These are phyloP conservation scores for Thalassiosira livingstoniorum DNA, from an alignment of 352 stramenopile genomes.

Conservation along the genomic window DNA sequence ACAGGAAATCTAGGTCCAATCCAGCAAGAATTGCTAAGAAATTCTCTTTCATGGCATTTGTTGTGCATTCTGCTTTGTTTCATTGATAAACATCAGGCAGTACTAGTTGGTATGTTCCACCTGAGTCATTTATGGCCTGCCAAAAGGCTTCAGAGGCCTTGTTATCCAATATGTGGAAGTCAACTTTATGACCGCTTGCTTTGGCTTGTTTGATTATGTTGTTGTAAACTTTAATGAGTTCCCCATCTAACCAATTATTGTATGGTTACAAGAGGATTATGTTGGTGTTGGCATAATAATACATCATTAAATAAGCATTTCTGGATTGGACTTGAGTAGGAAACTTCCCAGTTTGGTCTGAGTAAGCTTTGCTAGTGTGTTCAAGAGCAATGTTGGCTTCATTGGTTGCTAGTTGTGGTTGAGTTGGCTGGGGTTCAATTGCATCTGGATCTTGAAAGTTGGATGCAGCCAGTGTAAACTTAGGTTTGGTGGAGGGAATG, in stretches of 20 bases:
- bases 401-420: too few relatives aligned
- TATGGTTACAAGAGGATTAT: conserved; percentile 52
- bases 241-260: conserved; percentile 13
- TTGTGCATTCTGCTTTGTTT: conserved; percentile 59
- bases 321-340: conserved; percentile 24
- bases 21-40: conserved; percentile 50
- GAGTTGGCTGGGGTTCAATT: too few relatives aligned
- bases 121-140: conserved; percentile 23
- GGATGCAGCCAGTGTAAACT: too few relatives aligned
- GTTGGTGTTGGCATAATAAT: conserved; percentile 64
- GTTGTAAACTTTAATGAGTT: conserved; percentile 39
- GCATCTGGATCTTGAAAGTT: too few relatives aligned
- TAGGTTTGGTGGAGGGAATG: too few relatives aligned
- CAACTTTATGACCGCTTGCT: conserved; percentile 4
- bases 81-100: conserved; percentile 34
- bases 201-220: conserved; percentile 14
- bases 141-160: conserved; percentile 35
- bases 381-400: too few relatives aligned
- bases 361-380: too few relatives aligned
- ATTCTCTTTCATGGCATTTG: conserved; percentile 64
- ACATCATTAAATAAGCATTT: conserved; percentile 51
- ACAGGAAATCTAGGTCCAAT: conserved; percentile 32
- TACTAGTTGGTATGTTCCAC: conserved; percentile 55
- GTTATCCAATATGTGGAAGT: conserved; percentile 59
- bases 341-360: conserved; percentile 58